A percentile compares a stretch with the other conserved stretches of the same genome.
phyloP scores from a whole-genome alignment of 2,329 filamentous ascomycete species.

The Beauveria brongniartii region DNA sequence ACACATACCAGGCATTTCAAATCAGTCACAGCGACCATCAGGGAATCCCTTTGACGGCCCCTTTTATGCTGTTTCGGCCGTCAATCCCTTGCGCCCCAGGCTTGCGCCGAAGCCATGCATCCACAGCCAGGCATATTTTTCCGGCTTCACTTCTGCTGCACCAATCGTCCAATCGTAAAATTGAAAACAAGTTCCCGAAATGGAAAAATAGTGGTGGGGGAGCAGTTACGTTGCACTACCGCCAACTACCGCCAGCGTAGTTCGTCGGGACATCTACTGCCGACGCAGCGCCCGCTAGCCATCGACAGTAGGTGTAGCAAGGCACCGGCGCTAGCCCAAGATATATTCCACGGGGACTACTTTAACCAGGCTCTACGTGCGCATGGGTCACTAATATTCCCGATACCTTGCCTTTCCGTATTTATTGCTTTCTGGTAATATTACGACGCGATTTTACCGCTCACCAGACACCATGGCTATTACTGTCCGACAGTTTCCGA shows the following conservation, averaged over 20 bases:
- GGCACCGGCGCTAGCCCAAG: neutral
- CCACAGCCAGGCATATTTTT: no score
- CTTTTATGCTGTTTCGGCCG: no score
- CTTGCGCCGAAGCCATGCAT: no score
- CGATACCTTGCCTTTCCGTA: neutral
- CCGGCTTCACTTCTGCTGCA: no score
- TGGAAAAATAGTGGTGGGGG: neutral
- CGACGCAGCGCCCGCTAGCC: neutral
- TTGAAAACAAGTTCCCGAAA: neutral
- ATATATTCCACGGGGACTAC: neutral
- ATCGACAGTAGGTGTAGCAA: neutral
- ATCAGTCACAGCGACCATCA: no score
- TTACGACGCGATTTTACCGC: neutral
- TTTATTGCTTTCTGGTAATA: neutral
- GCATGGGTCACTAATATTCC: neutral
- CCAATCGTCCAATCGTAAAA: no score
- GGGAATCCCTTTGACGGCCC: no score
- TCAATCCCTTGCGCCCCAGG: no score
- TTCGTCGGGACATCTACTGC: slow-evolving; percentile 1
- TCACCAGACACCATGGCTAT: slow-evolving; percentile 32
- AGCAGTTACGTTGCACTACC: neutral
- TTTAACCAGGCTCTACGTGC: neutral
- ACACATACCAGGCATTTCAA: no score
- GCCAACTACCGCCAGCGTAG: no score
- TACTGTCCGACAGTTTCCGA: slow-evolving; percentile 53